A percentile compares a stretch with the other conserved stretches of the same genome.
Evolutionary conservation across 495 filamentous ascomycete species (phyloP).

Genomic region (Usnea hakonensis): DNA sequence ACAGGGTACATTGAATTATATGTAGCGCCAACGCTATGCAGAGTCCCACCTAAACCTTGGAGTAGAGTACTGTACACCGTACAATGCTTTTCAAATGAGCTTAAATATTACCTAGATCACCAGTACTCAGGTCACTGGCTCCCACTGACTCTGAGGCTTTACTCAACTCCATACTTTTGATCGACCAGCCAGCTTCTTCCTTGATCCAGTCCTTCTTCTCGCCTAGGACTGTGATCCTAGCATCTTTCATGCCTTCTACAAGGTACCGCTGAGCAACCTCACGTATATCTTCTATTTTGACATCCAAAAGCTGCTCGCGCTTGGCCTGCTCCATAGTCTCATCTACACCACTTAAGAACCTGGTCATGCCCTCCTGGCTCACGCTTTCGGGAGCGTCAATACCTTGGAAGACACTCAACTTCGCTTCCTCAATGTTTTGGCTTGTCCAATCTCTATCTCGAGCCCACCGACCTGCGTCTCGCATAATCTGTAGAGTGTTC

Average conservation of each 20-base stretch:
- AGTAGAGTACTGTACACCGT: slow-evolving; percentile 19
- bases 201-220: slow-evolving; percentile 73
- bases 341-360: slow-evolving; percentile 77
- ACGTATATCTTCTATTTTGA: slow-evolving; percentile 71
- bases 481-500: slow-evolving; percentile 81
- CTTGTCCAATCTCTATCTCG: slow-evolving; percentile 76
- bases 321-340: slow-evolving; percentile 84
- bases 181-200: slow-evolving; percentile 39
- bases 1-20: background rate
- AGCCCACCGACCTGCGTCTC: slow-evolving; percentile 75
- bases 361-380: slow-evolving; percentile 76
- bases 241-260: slow-evolving; percentile 55
- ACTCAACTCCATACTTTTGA: slow-evolving; percentile 37
- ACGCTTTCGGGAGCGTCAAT: slow-evolving; percentile 88
- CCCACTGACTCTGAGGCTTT: slow-evolving; percentile 12
- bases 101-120: background rate
- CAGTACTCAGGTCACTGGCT: slow-evolving; percentile 11
- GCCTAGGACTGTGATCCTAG: slow-evolving; percentile 65
- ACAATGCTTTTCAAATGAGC: background rate
- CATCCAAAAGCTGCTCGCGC: slow-evolving; percentile 80
- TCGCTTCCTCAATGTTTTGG: slow-evolving; percentile 88
- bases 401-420: slow-evolving; percentile 88
- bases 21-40: slow-evolving; percentile 18
- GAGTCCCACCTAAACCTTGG: background rate
- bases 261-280: slow-evolving; percentile 75